Evolutionary conservation across 208 protist species (phyloP).

Genomic region (Acanthamoeba castellanii): DNA sequence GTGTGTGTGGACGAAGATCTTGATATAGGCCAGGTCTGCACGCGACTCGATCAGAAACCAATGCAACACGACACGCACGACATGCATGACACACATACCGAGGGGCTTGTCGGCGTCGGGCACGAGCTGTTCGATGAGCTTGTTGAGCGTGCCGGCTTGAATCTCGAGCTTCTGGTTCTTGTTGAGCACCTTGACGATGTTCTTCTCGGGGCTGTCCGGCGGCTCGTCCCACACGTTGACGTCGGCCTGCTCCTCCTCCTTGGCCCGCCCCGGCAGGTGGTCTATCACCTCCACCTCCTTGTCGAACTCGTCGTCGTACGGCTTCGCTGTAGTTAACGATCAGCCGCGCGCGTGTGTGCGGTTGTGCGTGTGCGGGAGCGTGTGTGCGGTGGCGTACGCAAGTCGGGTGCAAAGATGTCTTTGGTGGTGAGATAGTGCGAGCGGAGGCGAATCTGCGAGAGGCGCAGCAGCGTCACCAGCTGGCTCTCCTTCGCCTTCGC

Average conservation of each 20-base stretch:
- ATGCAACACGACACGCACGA: not conserved
- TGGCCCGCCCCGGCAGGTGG: constrained; percentile 46
- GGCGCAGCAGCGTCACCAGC: constrained; percentile 43
- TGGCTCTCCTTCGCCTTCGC: constrained; percentile 18
- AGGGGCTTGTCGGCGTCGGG: constrained; percentile 29
- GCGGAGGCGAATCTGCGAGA: constrained; percentile 14
- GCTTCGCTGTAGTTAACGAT: not conserved
- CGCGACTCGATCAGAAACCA: not conserved
- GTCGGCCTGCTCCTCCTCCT: constrained; percentile 49
- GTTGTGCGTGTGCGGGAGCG: not conserved
- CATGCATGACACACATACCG: not conserved
- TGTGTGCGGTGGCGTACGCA: not conserved
- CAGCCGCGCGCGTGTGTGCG: not conserved
- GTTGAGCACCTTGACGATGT: constrained; percentile 57
- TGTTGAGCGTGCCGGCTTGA: constrained; percentile 46
- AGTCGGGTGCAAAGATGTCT: constrained; percentile 15
- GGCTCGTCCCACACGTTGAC: constrained; percentile 54
- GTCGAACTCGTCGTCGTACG: constrained; percentile 48
- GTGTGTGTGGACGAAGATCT: constrained; percentile 50
- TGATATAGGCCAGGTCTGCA: constrained; percentile 7
- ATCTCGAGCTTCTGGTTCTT: constrained; percentile 53
- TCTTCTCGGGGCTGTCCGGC: constrained; percentile 43
- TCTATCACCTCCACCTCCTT: constrained; percentile 56
- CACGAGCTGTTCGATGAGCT: constrained; percentile 62
- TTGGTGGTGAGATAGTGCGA: not conserved